These are phyloP conservation scores for Septoria linicola DNA, from an alignment of 2,329 filamentous ascomycete species.

Conservation along the genomic window DNA sequence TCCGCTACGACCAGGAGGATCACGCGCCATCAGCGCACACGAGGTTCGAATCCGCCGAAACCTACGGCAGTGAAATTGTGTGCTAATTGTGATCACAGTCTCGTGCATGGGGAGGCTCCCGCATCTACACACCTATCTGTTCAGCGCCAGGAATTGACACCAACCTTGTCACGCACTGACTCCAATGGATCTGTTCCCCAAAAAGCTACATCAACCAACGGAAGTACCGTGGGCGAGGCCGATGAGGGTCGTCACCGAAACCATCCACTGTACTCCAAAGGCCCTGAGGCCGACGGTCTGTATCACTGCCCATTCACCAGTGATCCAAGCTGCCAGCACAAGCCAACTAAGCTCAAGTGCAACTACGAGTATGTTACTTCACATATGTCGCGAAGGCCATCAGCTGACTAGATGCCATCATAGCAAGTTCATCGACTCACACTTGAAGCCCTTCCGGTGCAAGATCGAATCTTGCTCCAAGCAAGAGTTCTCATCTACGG, in stretches of 20 bases:
- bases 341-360: constrained; percentile 95
- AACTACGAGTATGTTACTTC: constrained; percentile 82
- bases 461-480: constrained; percentile 80
- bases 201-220: constrained; percentile 16
- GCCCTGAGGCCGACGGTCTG: constrained; percentile 68
- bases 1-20: constrained; percentile 34
- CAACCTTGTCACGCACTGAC: constrained; percentile 9
- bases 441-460: constrained; percentile 94
- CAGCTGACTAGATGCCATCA: constrained; percentile 15
- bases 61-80: constrained; percentile 22
- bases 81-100: no score
- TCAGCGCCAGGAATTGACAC: constrained; percentile 11
- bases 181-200: constrained; percentile 9
- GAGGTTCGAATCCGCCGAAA: constrained; percentile 29
- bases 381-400: constrained; percentile 16
- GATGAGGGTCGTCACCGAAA: constrained; percentile 42
- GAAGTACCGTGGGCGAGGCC: constrained; percentile 25
- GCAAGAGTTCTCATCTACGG: constrained; percentile 89
- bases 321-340: constrained; percentile 73
- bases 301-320: constrained; percentile 89
- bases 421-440: constrained; percentile 96
- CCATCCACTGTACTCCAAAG: constrained; percentile 69
- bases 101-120: constrained; percentile 10
- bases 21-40: constrained; percentile 5
- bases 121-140: constrained; percentile 6